phyloP scores from a whole-genome alignment of 108 stramenopile species.

The Nitzschia sp. region DNA sequence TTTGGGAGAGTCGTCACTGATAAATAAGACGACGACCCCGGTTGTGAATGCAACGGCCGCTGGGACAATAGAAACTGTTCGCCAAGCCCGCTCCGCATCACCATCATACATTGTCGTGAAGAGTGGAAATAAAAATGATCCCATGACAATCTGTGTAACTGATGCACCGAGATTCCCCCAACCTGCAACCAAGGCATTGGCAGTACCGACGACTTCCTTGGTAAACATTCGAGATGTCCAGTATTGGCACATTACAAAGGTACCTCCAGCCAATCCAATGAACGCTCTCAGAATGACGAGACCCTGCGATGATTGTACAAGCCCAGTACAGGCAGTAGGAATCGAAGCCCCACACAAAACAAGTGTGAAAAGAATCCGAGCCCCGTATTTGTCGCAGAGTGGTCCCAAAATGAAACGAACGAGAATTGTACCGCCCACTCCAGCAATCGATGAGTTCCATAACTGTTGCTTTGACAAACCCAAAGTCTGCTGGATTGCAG shows the following conservation, averaged over 20 bases:
- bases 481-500: slow-evolving; percentile 57
- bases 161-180: slow-evolving; percentile 92
- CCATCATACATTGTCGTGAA: slow-evolving; percentile 57
- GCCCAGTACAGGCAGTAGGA: slow-evolving; percentile 60
- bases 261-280: slow-evolving; percentile 51
- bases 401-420: slow-evolving; percentile 73
- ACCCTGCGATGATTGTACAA: slow-evolving; percentile 53
- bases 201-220: slow-evolving; percentile 76
- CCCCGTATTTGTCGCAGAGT: slow-evolving; percentile 76
- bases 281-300: slow-evolving; percentile 59
- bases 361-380: slow-evolving; percentile 51
- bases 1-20: slow-evolving; percentile 85
- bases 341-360: slow-evolving; percentile 72
- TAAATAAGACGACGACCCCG: slow-evolving; percentile 37
- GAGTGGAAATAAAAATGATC: slow-evolving; percentile 60
- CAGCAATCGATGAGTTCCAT: slow-evolving; percentile 68
- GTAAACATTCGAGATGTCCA: slow-evolving; percentile 83
- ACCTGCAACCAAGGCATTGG: slow-evolving; percentile 80
- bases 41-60: slow-evolving; percentile 58
- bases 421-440: slow-evolving; percentile 71
- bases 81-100: slow-evolving; percentile 51
- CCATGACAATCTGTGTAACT: slow-evolving; percentile 67
- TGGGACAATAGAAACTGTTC: slow-evolving; percentile 73
- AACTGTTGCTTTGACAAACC: slow-evolving; percentile 58
- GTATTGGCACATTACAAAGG: slow-evolving; percentile 80